phyloP scores from a whole-genome alignment of 106 monocot species.

The Dendrobium nobile region DNA sequence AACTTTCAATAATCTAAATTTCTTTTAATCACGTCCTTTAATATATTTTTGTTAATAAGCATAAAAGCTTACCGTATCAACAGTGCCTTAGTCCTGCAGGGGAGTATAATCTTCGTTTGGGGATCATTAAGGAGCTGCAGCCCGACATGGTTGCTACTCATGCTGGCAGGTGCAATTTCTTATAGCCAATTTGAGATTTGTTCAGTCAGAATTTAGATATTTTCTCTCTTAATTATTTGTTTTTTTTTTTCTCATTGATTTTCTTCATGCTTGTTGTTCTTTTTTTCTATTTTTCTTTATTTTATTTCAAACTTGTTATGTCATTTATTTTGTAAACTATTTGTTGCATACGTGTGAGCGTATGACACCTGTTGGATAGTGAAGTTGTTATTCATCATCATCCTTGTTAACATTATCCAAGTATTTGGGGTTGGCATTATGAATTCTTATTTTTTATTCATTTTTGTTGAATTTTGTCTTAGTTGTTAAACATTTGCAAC shows the following conservation, averaged over 20 bases:
- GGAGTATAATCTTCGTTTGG: slow-evolving; percentile 95
- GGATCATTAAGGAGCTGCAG: slow-evolving; percentile 92
- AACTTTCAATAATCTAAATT: background rate
- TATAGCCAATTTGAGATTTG: background rate
- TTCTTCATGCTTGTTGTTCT: background rate
- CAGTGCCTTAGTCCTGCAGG: slow-evolving; percentile 99
- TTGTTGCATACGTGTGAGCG: background rate
- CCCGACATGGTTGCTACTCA: slow-evolving; percentile 97
- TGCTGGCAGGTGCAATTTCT: slow-evolving; percentile 67
- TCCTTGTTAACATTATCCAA: no score
- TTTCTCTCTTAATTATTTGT: background rate
- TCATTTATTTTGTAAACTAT: background rate
- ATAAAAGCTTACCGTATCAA: slow-evolving; percentile 12
- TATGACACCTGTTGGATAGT: background rate
- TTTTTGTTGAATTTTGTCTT: no score
- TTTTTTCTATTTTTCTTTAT: background rate
- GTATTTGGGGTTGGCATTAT: no score
- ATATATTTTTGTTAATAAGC: background rate
- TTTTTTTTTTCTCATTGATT: background rate
- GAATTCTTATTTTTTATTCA: no score
- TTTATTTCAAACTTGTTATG: background rate
- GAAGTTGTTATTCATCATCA: background rate
- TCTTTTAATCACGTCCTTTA: background rate
- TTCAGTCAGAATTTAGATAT: background rate
- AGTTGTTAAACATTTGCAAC: no score